Evolutionary conservation across 495 filamentous ascomycete genomes (phyloP).

Genomic region (Aspergillus sparsus): DNA sequence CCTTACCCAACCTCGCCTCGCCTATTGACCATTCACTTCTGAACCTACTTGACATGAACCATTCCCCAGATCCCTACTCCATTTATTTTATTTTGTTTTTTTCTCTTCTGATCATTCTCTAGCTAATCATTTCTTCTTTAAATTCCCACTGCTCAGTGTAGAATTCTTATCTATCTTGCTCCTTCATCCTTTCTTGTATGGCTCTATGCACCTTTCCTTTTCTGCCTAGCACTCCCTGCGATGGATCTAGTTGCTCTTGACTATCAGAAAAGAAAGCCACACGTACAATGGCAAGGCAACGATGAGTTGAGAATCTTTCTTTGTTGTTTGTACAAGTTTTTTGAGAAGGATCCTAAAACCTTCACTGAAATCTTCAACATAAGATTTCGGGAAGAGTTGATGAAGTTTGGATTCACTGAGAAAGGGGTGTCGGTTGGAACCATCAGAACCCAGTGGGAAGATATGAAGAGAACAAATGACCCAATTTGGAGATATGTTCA

Average conservation of each 20-base stretch:
- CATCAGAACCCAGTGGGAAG: slow-evolving; percentile 29
- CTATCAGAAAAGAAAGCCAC: neutral
- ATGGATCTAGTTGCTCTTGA: slow-evolving; percentile 8
- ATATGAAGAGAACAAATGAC: slow-evolving; percentile 19
- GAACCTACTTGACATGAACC: too few species aligned
- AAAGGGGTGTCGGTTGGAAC: neutral
- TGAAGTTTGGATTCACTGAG: slow-evolving; percentile 22
- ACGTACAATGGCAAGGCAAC: slow-evolving; percentile 2
- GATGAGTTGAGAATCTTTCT: slow-evolving; percentile 4
- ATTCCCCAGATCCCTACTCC: too few species aligned
- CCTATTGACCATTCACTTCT: too few species aligned
- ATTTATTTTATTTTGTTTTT: too few species aligned
- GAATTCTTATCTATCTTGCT: neutral
- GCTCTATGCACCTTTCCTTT: neutral
- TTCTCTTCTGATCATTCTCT: neutral
- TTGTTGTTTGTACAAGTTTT: slow-evolving; percentile 30
- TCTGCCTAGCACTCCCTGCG: neutral
- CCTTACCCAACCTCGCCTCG: neutral
- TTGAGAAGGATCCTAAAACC: slow-evolving; percentile 2
- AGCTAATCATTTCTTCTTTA: neutral
- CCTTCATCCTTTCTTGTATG: neutral
- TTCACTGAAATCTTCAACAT: slow-evolving; percentile 30
- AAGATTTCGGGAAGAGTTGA: slow-evolving; percentile 24
- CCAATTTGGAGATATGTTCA: slow-evolving; percentile 33
- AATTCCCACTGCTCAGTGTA: neutral